Conservation (phyloP, 2,329 filamentous ascomycete genomes). For the Cadophora gregata region DNA sequence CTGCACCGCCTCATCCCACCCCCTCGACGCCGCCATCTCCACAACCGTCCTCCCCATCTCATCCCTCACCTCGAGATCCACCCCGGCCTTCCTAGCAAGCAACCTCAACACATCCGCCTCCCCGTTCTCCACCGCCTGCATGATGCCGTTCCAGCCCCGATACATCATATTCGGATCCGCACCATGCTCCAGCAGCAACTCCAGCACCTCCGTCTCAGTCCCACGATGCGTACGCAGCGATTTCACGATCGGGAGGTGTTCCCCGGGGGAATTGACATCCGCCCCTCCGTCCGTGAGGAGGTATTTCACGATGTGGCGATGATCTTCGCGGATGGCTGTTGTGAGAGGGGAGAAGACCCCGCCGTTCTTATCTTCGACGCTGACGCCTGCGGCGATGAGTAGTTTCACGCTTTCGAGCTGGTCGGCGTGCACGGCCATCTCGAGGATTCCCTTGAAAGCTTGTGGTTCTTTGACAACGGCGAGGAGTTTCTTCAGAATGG, state of each 20-base stretch:
- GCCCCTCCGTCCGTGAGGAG: slow-evolving; percentile 66
- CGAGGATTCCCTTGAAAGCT: slow-evolving; percentile 69
- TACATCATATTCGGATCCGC: slow-evolving; percentile 73
- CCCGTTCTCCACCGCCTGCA: slow-evolving; percentile 70
- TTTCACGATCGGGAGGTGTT: slow-evolving; percentile 75
- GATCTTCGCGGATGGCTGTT: slow-evolving; percentile 68
- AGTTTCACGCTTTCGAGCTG: slow-evolving; percentile 71
- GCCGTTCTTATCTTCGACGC: slow-evolving; percentile 73
- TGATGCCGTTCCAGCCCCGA: slow-evolving; percentile 68
- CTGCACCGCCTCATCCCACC: slow-evolving; percentile 62
- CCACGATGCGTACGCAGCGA: slow-evolving; percentile 64
- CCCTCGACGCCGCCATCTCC: slow-evolving; percentile 62
- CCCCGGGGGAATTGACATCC: slow-evolving; percentile 70
- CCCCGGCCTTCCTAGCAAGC: slow-evolving; percentile 55
- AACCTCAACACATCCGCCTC: slow-evolving; percentile 60
- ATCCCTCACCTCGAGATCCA: slow-evolving; percentile 59
- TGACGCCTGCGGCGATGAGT: slow-evolving; percentile 50
- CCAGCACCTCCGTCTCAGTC: slow-evolving; percentile 63
- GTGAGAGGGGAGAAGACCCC: slow-evolving; percentile 73
- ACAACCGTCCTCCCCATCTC: slow-evolving; percentile 60
- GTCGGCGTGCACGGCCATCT: slow-evolving; percentile 70
- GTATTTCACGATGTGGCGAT: slow-evolving; percentile 64
- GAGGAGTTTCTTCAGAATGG: slow-evolving; percentile 64
- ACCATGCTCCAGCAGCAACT: slow-evolving; percentile 66
- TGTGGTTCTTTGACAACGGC: slow-evolving; percentile 62